phyloP scores from a whole-genome alignment of 2,329 filamentous ascomycete species.

The Thielaviopsis populi region DNA sequence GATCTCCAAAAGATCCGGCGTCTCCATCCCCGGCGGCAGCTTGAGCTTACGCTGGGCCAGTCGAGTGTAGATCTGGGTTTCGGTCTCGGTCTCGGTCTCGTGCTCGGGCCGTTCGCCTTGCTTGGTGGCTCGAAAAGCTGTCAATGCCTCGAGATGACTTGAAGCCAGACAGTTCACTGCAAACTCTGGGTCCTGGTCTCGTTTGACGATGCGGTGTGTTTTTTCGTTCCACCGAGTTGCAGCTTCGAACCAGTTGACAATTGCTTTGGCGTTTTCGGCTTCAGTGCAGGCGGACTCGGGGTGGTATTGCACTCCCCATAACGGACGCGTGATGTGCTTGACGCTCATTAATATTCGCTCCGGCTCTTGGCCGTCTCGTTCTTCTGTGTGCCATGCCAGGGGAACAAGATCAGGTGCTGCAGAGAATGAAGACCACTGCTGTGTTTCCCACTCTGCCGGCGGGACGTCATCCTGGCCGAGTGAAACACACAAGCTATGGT shows the following conservation, averaged over 20 bases:
- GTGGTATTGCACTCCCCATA: conserved; percentile 83
- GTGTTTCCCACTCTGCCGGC: conserved; percentile 25
- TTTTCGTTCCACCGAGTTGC: conserved; percentile 44
- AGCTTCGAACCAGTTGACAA: conserved; percentile 61
- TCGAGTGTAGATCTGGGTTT: not conserved
- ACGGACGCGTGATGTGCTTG: conserved; percentile 51
- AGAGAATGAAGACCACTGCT: conserved; percentile 28
- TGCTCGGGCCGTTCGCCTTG: not conserved
- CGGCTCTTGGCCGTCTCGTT: conserved; percentile 24
- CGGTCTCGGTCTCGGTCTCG: no score
- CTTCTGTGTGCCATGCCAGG: conserved; percentile 47
- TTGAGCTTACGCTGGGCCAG: not conserved
- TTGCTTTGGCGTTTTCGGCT: conserved; percentile 43
- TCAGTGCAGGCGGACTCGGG: conserved; percentile 81
- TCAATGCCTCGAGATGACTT: conserved; percentile 4
- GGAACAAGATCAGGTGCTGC: conserved; percentile 34
- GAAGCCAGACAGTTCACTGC: not conserved
- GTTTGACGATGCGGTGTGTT: conserved; percentile 12
- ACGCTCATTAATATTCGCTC: conserved; percentile 62
- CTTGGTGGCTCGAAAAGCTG: not conserved
- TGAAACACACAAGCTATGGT: conserved; percentile 50
- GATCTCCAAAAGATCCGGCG: conserved; percentile 40
- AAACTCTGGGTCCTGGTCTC: not conserved
- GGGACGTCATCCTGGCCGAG: conserved; percentile 33
- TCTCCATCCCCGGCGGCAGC: conserved; percentile 20